phyloP scores from a whole-genome alignment of 139 green algal species.

The Chlamydomonas sp. region DNA sequence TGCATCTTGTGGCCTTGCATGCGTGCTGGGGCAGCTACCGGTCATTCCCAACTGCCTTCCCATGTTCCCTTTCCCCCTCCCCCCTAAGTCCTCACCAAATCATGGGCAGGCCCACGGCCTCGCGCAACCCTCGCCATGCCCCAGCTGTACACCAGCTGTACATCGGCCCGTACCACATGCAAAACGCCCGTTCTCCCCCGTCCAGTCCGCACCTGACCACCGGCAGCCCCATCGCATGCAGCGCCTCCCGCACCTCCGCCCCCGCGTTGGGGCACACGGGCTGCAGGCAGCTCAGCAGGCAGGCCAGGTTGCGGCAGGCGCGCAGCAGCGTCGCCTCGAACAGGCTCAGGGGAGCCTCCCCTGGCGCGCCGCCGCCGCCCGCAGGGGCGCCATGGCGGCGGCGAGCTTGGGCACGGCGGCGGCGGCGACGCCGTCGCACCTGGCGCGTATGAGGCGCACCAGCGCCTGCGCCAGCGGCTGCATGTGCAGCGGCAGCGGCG shows the following conservation, averaged over 20 bases:
- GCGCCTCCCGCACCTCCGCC: neutral
- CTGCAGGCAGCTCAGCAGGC: constrained; percentile 23
- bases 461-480: neutral
- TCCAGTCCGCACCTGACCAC: neutral
- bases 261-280: constrained; percentile 12
- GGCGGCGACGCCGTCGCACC: neutral
- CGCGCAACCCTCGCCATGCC: neutral
- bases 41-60: too few relatives aligned
- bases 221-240: neutral
- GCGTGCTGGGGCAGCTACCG: too few relatives aligned
- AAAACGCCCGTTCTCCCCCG: neutral
- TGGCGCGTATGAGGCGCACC: neutral
- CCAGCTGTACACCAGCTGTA: neutral
- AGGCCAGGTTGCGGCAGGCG: constrained; percentile 7
- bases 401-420: too few relatives aligned
- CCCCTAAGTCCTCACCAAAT: too few relatives aligned
- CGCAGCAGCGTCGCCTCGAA: neutral
- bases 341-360: neutral
- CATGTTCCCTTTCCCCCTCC: too few relatives aligned
- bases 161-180: too few relatives aligned
- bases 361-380: neutral
- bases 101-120: too few relatives aligned
- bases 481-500: neutral
- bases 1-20: too few relatives aligned
- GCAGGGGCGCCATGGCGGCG: neutral